Percentiles rank a stretch among this genome's conserved stretches.
Evolutionary conservation across 106 monocot species (phyloP).

Genomic region (Acorus gramineus): DNA sequence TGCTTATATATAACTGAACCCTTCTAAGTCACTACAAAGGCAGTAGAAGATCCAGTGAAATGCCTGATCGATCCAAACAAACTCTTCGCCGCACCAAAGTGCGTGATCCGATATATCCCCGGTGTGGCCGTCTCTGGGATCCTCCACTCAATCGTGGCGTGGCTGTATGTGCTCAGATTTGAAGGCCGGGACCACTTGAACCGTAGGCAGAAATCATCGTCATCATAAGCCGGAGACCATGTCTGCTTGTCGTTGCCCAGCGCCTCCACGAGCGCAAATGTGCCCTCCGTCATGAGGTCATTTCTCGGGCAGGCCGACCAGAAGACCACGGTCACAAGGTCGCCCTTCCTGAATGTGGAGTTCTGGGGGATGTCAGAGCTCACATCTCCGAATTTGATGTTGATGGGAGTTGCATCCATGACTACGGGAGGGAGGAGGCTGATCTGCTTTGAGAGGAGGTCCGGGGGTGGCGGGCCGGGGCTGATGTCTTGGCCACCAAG

Average conservation of each 20-base stretch:
- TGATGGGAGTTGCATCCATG: slow-evolving; percentile 5
- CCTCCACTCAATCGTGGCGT: slow-evolving; percentile 17
- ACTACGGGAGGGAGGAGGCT: slow-evolving; percentile 12
- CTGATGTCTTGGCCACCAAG: neutral
- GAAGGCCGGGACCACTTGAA: slow-evolving; percentile 15
- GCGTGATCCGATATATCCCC: slow-evolving; percentile 12
- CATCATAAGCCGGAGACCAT: slow-evolving; percentile 14
- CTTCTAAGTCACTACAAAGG: slow-evolving; percentile 6
- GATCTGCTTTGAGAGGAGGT: slow-evolving; percentile 15
- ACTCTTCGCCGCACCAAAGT: slow-evolving; percentile 14
- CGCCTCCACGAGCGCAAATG: slow-evolving; percentile 7
- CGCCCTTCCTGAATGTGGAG: slow-evolving; percentile 9
- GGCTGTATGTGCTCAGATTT: slow-evolving; percentile 8
- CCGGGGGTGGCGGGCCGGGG: slow-evolving; percentile 9
- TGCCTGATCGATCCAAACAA: slow-evolving; percentile 11
- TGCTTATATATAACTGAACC: too few relatives aligned
- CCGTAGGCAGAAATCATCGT: slow-evolving; percentile 15
- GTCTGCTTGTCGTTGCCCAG: neutral
- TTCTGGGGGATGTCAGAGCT: slow-evolving; percentile 11
- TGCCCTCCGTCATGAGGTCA: slow-evolving; percentile 18
- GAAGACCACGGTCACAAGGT: slow-evolving; percentile 8
- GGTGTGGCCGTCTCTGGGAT: slow-evolving; percentile 4
- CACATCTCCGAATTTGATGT: slow-evolving; percentile 11
- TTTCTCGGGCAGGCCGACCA: slow-evolving; percentile 21
- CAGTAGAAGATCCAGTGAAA: slow-evolving; percentile 4